Evolutionary conservation across 768 basidiomycete genomes (phyloP).

Genomic region (Suillus lakei): DNA sequence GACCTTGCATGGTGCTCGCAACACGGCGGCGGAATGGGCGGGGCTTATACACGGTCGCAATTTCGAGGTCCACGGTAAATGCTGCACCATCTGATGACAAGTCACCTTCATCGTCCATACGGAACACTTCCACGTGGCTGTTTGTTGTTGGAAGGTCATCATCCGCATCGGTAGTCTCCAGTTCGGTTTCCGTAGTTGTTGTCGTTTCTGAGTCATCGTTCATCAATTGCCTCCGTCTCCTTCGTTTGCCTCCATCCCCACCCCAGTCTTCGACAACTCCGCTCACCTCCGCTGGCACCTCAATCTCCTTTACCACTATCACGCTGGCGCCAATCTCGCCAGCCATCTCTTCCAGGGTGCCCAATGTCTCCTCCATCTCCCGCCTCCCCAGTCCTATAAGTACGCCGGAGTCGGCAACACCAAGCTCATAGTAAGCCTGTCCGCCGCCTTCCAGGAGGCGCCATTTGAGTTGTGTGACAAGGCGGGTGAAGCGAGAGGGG

Average conservation of each 20-base stretch:
- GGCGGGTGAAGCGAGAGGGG: slow-evolving; percentile 74
- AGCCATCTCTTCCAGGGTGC: slow-evolving; percentile 93
- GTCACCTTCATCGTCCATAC: slow-evolving; percentile 52
- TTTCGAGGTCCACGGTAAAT: slow-evolving; percentile 63
- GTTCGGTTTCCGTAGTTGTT: slow-evolving; percentile 44
- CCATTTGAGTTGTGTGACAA: slow-evolving; percentile 97
- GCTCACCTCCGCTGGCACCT: slow-evolving; percentile 62
- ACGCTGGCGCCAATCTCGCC: slow-evolving; percentile 92
- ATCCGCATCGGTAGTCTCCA: slow-evolving; percentile 40
- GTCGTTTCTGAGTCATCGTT: slow-evolving; percentile 33
- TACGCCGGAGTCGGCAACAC: slow-evolving; percentile 86
- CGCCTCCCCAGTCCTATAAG: slow-evolving; percentile 76
- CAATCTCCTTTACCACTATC: slow-evolving; percentile 87
- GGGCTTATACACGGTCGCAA: slow-evolving; percentile 75
- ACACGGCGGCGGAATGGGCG: slow-evolving; percentile 59
- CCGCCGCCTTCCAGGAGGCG: slow-evolving; percentile 85
- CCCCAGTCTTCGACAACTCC: slow-evolving; percentile 44
- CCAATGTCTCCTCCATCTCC: slow-evolving; percentile 81
- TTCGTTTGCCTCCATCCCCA: slow-evolving; percentile 27
- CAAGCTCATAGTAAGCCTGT: slow-evolving; percentile 82
- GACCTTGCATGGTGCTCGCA: slow-evolving; percentile 27
- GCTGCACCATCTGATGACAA: slow-evolving; percentile 34
- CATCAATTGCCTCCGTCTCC: slow-evolving; percentile 38
- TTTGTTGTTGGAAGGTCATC: slow-evolving; percentile 30
- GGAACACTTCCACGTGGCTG: slow-evolving; percentile 41